Conservation (phyloP, 495 filamentous ascomycete species). For the Aspergillus haitiensis region DNA sequence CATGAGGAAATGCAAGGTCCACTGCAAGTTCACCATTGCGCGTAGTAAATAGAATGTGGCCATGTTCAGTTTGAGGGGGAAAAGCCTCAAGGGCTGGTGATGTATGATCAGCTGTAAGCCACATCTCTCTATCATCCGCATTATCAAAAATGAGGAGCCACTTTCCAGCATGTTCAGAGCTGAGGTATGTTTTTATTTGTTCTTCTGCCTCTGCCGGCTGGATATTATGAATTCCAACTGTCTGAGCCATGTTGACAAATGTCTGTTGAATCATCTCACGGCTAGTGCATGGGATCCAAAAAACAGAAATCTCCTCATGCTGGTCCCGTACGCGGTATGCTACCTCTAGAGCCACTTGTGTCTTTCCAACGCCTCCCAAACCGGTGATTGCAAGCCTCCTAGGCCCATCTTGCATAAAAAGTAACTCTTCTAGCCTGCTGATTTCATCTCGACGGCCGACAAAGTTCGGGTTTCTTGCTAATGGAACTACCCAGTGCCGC, state of each 20-base stretch:
- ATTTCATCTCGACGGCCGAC: conserved; percentile 27
- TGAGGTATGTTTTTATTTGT: neutral
- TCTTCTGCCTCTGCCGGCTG: neutral
- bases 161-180: conserved; percentile 2
- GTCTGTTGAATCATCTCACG: neutral
- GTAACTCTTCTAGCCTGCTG: conserved; percentile 24
- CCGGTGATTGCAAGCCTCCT: conserved; percentile 19
- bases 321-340: conserved; percentile 25
- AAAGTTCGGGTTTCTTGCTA: conserved; percentile 16
- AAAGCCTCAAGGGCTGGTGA: conserved; percentile 26
- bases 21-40: conserved; percentile 22
- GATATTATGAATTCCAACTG: neutral
- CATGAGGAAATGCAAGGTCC: conserved; percentile 18
- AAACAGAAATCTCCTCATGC: conserved; percentile 2
- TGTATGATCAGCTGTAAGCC: neutral
- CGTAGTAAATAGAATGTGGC: conserved; percentile 26
- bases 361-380: conserved; percentile 46
- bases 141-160: conserved; percentile 8
- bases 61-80: conserved; percentile 43
- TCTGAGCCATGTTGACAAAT: conserved; percentile 11
- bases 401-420: conserved; percentile 23
- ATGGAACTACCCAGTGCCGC: neutral
- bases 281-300: neutral
- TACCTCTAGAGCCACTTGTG: conserved; percentile 43
- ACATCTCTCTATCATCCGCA: conserved; percentile 20